Base-by-base conservation (phyloP, 2,329 filamentous ascomycete species). In the Aspergillus proliferans region DNA sequence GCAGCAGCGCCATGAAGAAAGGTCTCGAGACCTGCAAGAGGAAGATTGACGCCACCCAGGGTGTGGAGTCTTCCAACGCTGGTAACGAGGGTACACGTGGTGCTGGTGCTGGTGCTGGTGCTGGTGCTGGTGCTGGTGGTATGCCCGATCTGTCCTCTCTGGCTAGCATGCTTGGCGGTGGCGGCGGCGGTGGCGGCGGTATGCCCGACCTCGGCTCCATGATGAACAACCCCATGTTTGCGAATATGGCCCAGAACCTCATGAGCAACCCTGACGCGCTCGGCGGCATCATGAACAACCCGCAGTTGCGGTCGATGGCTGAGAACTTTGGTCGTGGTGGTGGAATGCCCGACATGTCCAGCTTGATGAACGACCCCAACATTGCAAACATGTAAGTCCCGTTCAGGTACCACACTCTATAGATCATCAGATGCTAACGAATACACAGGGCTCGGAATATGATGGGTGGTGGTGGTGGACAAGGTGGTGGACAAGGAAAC, bases 151-250 rank as follows among this genome's bases (percentile, higher is more conserved):
- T 91, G n/a, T 74, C 76, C 50, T 77, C 78, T 52, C 74, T 92
- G 41, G 86, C 86, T 3, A 78, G 84, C 62, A 86, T 91, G 84
- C 77, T 91, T 57, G 84, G 84, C 39, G 78, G 76, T 15, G 78
- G 74, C 30, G 77, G 84, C 38, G 78, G 76, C 18, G 78, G 74
- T 28, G 81, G 77, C 18, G 84, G 77, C 21, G 83, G 77, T 12
- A 93, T 95, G 87, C 90, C 91, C 10, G 92, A 97, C 69, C 76
- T 98, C 21, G 74, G 82, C 55, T 82, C 82, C 55, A 84, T 98
- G 69, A 95, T 97, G 90, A 90, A 78, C 77, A 98, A 97, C 76
- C 93, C 93, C 48, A 97, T 97, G 93, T 95, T 98, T 74, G 83
- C 90, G 45, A 87, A 81, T 74, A 96, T 97, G 90, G 93, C 93